Base-by-base conservation (phyloP, 2,329 filamentous ascomycete species). In the Macroventuria anomochaeta region DNA sequence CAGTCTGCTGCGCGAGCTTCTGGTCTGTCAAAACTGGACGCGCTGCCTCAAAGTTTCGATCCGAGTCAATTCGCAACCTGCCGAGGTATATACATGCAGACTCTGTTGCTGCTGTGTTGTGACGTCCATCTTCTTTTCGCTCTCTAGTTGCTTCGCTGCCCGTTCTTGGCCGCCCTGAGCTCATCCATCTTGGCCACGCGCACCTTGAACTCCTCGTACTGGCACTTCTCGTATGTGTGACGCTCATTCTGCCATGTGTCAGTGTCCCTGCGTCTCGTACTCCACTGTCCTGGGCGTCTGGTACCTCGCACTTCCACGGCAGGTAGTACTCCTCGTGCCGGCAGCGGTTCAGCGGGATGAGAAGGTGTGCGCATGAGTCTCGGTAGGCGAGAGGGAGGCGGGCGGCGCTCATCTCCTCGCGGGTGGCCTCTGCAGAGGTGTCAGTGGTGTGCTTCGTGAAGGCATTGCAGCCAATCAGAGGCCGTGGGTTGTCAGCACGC, bases 161-260 rank as follows among this genome's bases (percentile, higher is more conserved):
- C 92, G 54, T 80, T 86, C 85, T 96, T 96, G 56, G 90, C 87
- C 64, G 86, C 93, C 74, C 92, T 85, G 73, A 99, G 80, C 82
- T 99, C 93, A 70, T 97, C 87, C 95, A 99, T 99, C 87, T 96
- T 97, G 73, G 89, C 91, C 62, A 99, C 95, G 54, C 95, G 88
- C 84, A 93, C 91, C 87, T 96, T 96, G 84, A 99, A 99, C 77
- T 97, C 95, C 62, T 90, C 90, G 79, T 99, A 99, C 74, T 99
- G 95, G 85, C 95, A 99, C 78, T 97, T 97, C 77, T 99, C 95
- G 83, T 99, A 99, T 72, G 88, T 89, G 80, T 99, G 95, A 81
- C 95, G 85, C 83, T 99, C 95, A 76, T 92, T 87, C 95, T 97
- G 73, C 55, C 12, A 10, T 1, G n/a, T 3, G 56, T 72, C 49